These are phyloP conservation scores for Monosporascus sp. DNA, from an alignment of 2,329 filamentous ascomycete genomes.

Conservation along the genomic window DNA sequence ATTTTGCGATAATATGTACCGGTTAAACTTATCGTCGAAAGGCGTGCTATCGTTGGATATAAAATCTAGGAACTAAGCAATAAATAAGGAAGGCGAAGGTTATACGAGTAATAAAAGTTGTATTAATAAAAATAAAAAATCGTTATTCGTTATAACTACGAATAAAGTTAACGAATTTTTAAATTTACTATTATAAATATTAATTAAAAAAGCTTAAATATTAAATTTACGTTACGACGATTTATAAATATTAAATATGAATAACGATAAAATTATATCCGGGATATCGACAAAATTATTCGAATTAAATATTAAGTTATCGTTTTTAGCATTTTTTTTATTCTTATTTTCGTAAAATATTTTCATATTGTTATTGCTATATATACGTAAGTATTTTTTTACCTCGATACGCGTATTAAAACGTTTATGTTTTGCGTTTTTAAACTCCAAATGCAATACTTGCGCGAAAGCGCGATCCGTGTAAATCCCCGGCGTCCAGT, in stretches of 20 bases:
- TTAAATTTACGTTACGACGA: background rate
- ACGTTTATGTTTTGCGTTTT: background rate
- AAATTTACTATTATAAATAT: background rate
- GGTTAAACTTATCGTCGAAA: conserved; percentile 22
- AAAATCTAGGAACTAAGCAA: conserved; percentile 18
- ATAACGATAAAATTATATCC: background rate
- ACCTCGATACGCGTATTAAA: background rate
- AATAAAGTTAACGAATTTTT: background rate
- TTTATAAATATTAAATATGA: background rate
- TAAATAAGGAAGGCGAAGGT: conserved; percentile 18
- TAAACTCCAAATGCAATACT: background rate
- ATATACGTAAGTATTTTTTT: background rate
- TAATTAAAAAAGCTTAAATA: background rate
- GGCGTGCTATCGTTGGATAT: conserved; percentile 11
- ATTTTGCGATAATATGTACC: conserved; percentile 22
- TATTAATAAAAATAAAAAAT: background rate
- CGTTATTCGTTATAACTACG: background rate
- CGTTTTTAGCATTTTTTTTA: background rate
- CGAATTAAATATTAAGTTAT: background rate
- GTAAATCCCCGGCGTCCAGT: conserved; percentile 2
- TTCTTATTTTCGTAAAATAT: background rate
- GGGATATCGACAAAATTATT: background rate
- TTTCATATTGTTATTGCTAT: background rate
- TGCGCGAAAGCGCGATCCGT: background rate
- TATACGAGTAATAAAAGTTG: conserved; percentile 5